Conservation (phyloP, 2,329 filamentous ascomycete species). For the Hymenoscyphus infarciens region DNA sequence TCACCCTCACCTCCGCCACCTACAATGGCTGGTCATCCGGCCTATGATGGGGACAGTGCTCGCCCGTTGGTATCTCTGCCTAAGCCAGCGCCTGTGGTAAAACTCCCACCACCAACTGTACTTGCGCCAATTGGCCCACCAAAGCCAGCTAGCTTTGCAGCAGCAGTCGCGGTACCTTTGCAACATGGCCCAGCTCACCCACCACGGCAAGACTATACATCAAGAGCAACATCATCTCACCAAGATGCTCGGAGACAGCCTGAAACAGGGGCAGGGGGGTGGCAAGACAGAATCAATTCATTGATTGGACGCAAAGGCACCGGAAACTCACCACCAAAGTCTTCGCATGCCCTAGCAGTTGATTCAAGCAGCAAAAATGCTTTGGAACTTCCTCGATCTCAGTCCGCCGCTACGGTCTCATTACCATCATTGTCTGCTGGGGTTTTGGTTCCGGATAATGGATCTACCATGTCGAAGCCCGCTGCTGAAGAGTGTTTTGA, state of each 20-base stretch:
- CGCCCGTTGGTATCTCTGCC: slow-evolving; percentile 70
- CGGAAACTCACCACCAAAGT: slow-evolving; percentile 47
- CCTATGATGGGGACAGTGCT: slow-evolving; percentile 61
- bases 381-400: slow-evolving; percentile 53
- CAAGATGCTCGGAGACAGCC: slow-evolving; percentile 38
- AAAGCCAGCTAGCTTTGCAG: slow-evolving; percentile 43
- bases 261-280: slow-evolving; percentile 42
- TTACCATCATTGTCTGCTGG: slow-evolving; percentile 45
- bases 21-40: slow-evolving; percentile 66
- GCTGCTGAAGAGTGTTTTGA: slow-evolving; percentile 79
- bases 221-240: slow-evolving; percentile 38
- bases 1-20: slow-evolving; percentile 61
- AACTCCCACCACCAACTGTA: slow-evolving; percentile 63
- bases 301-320: slow-evolving; percentile 59
- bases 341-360: slow-evolving; percentile 57
- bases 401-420: slow-evolving; percentile 61
- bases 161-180: slow-evolving; percentile 34
- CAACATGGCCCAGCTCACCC: slow-evolving; percentile 18
- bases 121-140: slow-evolving; percentile 42
- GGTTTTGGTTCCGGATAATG: slow-evolving; percentile 38
- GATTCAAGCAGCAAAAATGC: slow-evolving; percentile 65
- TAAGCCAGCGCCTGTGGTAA: slow-evolving; percentile 70
- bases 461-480: slow-evolving; percentile 56
- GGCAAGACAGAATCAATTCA: slow-evolving; percentile 83
- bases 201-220: slow-evolving; percentile 37